phyloP scores from a whole-genome alignment of 2,329 filamentous ascomycete genomes.

The Fonsecaea pedrosoi region DNA sequence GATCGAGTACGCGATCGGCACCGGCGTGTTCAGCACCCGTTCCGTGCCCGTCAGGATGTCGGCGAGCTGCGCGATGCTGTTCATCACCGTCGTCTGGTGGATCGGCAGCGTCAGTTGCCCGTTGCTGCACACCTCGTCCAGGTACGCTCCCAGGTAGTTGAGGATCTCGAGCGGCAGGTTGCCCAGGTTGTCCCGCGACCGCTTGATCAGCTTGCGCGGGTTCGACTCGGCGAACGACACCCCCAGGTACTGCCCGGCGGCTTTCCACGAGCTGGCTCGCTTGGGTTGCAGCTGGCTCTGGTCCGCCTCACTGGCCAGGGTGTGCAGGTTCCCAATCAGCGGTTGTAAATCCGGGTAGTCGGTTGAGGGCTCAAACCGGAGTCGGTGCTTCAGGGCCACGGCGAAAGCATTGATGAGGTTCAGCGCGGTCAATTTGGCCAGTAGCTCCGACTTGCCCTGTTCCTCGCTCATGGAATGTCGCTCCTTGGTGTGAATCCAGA shows the following conservation, averaged over 20 bases:
- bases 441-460: constrained; percentile 67
- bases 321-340: constrained; percentile 74
- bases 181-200: constrained; percentile 73
- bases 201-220: constrained; percentile 78
- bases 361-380: constrained; percentile 82
- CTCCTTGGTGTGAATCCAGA: constrained; percentile 79
- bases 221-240: constrained; percentile 78
- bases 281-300: constrained; percentile 45
- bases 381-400: constrained; percentile 78
- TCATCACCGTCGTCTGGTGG: constrained; percentile 55
- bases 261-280: constrained; percentile 65
- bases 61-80: constrained; percentile 68
- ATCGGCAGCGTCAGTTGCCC: constrained; percentile 45
- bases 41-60: constrained; percentile 76
- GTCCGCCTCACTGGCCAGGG: constrained; percentile 70
- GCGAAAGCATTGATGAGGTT: constrained; percentile 80
- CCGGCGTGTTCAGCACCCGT: constrained; percentile 79
- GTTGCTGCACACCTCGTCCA: constrained; percentile 64
- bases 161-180: constrained; percentile 85
- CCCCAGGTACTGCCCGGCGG: constrained; percentile 74
- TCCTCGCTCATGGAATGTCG: constrained; percentile 57
- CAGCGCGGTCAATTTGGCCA: constrained; percentile 74
- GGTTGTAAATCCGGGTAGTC: constrained; percentile 76
- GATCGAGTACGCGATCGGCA: constrained; percentile 83
- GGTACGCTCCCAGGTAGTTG: constrained; percentile 71